Conservation (phyloP, 225 moss, liverwort and hornwort species). For the Climacium dendroides region DNA sequence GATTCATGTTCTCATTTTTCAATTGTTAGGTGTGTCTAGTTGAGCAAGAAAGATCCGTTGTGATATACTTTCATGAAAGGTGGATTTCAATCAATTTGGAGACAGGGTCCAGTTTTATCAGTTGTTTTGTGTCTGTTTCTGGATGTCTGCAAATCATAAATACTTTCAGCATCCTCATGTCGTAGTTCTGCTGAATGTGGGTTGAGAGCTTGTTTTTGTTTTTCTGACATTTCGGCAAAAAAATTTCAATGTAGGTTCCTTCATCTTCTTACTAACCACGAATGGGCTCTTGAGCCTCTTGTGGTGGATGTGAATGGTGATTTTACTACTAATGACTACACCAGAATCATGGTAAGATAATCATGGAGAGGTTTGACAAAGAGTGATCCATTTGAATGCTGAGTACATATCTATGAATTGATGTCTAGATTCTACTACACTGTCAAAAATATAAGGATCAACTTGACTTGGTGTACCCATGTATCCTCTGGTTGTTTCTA, state of each 20-base stretch:
- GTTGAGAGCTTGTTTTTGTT: not conserved
- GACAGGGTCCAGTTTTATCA: not conserved
- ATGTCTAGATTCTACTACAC: not conserved
- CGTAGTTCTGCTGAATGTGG: not conserved
- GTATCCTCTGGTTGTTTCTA: not conserved
- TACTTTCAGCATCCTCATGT: not conserved
- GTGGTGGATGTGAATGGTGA: slow-evolving; percentile 82
- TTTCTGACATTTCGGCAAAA: not conserved
- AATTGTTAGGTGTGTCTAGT: not conserved
- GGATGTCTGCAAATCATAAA: not conserved
- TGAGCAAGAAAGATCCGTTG: not conserved
- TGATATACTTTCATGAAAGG: not conserved
- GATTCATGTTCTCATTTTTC: not conserved
- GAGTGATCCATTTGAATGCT: not conserved
- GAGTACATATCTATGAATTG: not conserved
- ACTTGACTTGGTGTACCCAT: not conserved
- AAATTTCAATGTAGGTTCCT: slow-evolving; percentile 53
- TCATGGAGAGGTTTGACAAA: not conserved
- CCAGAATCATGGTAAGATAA: slow-evolving; percentile 35
- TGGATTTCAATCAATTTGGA: not conserved
- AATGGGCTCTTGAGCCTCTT: slow-evolving; percentile 75
- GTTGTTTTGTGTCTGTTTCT: not conserved
- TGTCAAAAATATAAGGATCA: not conserved
- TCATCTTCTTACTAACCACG: slow-evolving; percentile 46
- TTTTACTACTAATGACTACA: slow-evolving; percentile 29